Evolutionary conservation across 1,284 basidiomycete genomes (phyloP).

Genomic region (Ustilago shanxiensis): DNA sequence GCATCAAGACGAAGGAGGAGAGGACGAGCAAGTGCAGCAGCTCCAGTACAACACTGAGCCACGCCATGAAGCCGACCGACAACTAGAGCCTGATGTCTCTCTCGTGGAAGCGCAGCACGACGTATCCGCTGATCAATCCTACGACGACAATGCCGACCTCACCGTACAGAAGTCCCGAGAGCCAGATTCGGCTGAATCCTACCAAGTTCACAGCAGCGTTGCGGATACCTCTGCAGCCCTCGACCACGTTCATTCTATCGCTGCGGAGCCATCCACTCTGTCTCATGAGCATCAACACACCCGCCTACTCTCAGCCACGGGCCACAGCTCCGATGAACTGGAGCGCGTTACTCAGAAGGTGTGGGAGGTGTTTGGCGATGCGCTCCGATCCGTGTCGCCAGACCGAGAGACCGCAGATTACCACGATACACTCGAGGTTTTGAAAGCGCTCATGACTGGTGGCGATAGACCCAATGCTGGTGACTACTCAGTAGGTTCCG

Average conservation of each 20-base stretch:
- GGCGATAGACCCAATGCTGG: constrained; percentile 30
- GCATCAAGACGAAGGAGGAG: constrained; percentile 10
- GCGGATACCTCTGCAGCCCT: constrained; percentile 41
- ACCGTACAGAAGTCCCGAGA: constrained; percentile 28
- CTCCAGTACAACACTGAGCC: constrained; percentile 4
- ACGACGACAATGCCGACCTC: constrained; percentile 22
- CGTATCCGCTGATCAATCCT: constrained; percentile 11
- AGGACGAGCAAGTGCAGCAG: constrained; percentile 20
- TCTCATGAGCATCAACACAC: constrained; percentile 5
- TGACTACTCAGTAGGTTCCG: constrained; percentile 51
- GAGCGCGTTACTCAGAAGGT: constrained; percentile 59
- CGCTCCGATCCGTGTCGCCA: constrained; percentile 55
- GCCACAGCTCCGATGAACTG: constrained; percentile 54
- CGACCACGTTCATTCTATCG: constrained; percentile 3
- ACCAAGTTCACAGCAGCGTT: background rate
- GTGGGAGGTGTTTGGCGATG: constrained; percentile 63
- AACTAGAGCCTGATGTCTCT: constrained; percentile 2
- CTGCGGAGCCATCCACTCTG: background rate
- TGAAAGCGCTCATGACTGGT: constrained; percentile 47
- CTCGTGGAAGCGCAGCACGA: constrained; percentile 12
- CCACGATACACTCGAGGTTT: constrained; percentile 51
- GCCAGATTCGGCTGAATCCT: background rate
- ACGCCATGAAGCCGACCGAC: background rate
- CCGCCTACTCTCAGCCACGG: constrained; percentile 22
- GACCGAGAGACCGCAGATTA: constrained; percentile 53